These are phyloP conservation scores for Balansia obtecta DNA, from an alignment of 2,329 filamentous ascomycete genomes.

Conservation along the genomic window DNA sequence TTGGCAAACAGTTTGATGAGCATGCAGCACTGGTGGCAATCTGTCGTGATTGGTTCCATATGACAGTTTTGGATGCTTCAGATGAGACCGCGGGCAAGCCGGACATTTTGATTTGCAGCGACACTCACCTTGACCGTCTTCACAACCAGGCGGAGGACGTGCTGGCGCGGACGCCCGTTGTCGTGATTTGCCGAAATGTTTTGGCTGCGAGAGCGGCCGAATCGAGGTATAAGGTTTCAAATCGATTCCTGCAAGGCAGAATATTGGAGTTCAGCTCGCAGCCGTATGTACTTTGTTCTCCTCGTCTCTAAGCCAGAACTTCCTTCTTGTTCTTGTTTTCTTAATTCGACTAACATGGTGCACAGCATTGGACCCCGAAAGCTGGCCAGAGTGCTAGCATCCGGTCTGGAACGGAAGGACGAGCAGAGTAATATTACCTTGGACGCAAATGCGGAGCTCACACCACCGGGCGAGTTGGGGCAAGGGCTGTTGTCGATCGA, in stretches of 20 bases:
- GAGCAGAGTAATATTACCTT: neutral
- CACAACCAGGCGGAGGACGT: neutral
- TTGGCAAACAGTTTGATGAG: neutral
- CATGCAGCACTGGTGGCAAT: constrained; percentile 10
- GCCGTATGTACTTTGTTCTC: constrained; percentile 18
- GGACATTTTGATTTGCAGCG: constrained; percentile 15
- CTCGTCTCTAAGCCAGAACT: neutral
- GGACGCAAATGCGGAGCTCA: neutral
- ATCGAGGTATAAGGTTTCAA: neutral
- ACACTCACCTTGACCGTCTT: neutral
- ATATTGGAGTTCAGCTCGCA: constrained; percentile 23
- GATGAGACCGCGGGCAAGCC: constrained; percentile 8
- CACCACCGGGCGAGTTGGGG: neutral
- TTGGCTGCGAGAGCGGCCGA: constrained; percentile 12
- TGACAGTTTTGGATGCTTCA: constrained; percentile 14
- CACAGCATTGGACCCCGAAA: constrained; percentile 24
- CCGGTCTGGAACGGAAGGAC: neutral
- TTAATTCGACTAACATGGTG: neutral
- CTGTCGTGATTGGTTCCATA: constrained; percentile 21
- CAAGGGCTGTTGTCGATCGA: neutral
- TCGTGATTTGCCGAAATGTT: constrained; percentile 22
- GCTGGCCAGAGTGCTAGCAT: constrained; percentile 10
- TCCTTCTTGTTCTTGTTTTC: neutral
- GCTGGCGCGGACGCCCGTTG: constrained; percentile 10
- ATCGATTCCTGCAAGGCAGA: constrained; percentile 10